These are phyloP conservation scores for Diospyros kaki DNA, from an alignment of 148 eudicot species.

Conservation along the genomic window DNA sequence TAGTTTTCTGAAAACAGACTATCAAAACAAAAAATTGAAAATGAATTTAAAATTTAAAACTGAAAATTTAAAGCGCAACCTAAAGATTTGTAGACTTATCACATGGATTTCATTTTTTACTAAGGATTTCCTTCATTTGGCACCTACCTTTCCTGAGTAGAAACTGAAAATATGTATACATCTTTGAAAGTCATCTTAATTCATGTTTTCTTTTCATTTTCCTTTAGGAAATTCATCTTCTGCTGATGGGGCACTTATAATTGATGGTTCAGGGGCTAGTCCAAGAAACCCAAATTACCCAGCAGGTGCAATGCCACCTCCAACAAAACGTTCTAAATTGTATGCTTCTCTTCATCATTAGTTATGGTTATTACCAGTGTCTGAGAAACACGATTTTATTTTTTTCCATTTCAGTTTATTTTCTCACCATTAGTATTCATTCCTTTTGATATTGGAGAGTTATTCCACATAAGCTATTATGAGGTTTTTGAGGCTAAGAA, in stretches of 20 bases:
- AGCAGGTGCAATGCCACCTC: conserved; percentile 27
- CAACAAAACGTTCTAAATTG: conserved; percentile 55
- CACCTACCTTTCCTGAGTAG: neutral
- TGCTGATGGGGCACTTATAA: conserved; percentile 19
- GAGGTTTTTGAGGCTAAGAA: neutral
- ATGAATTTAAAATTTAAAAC: no score
- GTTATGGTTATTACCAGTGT: conserved; percentile 8
- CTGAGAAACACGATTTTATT: neutral
- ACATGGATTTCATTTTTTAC: neutral
- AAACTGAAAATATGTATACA: neutral
- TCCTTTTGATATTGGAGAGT: conserved; percentile 12
- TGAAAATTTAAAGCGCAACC: no score
- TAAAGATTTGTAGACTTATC: neutral
- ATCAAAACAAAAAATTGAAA: no score
- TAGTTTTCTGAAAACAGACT: no score
- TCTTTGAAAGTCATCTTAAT: conserved; percentile 4
- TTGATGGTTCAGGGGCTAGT: conserved; percentile 24
- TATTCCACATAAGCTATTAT: conserved; percentile 1
- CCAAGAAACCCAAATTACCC: conserved; percentile 25
- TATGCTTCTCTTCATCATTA: conserved; percentile 23
- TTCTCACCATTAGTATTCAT: neutral
- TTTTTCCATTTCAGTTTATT: neutral
- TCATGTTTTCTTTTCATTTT: neutral
- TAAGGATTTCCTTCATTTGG: neutral
- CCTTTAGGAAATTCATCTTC: conserved; percentile 17